These are phyloP conservation scores for Dothiorella sarmentorum DNA, from an alignment of 2,329 filamentous ascomycete species.

Conservation along the genomic window DNA sequence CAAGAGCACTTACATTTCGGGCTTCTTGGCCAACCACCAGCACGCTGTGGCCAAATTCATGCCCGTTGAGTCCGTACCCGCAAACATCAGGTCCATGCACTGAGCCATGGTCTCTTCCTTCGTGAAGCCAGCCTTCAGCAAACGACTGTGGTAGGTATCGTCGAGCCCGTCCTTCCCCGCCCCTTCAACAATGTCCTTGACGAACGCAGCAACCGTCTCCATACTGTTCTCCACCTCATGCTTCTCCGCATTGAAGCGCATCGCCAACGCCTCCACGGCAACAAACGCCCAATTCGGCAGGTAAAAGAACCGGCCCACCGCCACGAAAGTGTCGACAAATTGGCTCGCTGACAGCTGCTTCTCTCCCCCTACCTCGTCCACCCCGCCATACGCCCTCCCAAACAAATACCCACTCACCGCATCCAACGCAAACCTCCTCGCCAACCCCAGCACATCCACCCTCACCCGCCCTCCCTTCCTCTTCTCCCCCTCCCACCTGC, in stretches of 20 bases:
- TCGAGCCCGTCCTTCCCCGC: constrained; percentile 27
- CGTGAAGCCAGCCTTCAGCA: constrained; percentile 45
- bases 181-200: constrained; percentile 36
- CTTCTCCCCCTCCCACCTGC: constrained; percentile 27
- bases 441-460: constrained; percentile 50
- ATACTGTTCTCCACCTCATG: constrained; percentile 35
- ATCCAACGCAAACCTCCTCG: constrained; percentile 52
- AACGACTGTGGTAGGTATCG: constrained; percentile 48
- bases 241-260: constrained; percentile 36
- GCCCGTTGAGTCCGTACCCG: constrained; percentile 35
- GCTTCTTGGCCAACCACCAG: constrained; percentile 44
- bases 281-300: constrained; percentile 44
- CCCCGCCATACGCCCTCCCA: constrained; percentile 48
- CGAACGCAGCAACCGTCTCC: constrained; percentile 44
- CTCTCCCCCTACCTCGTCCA: constrained; percentile 33
- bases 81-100: constrained; percentile 51
- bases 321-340: constrained; percentile 25
- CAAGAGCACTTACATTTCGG: constrained; percentile 35
- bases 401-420: constrained; percentile 55
- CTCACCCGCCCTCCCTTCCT: constrained; percentile 20
- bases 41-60: constrained; percentile 51
- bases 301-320: constrained; percentile 50
- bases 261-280: constrained; percentile 36
- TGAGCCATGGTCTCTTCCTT: constrained; percentile 47
- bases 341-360: constrained; percentile 45